Conservation (phyloP, 805 yeast species). For the Isabelozyma rhagii region DNA sequence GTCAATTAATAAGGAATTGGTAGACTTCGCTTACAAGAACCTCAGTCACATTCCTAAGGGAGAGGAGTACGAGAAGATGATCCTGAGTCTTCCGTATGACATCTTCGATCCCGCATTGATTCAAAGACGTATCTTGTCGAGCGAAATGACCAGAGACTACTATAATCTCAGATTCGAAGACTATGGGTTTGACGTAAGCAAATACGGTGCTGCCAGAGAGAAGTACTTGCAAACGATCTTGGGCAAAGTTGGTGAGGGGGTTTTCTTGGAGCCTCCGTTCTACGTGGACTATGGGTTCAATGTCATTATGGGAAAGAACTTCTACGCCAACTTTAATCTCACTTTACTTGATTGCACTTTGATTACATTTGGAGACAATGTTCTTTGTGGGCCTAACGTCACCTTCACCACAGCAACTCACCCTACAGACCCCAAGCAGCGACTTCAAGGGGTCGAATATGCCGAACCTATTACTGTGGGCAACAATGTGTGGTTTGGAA, state of each 20-base stretch:
- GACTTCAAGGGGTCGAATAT: slow-evolving; percentile 47
- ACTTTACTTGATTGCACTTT: slow-evolving; percentile 58
- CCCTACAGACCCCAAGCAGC: slow-evolving; percentile 47
- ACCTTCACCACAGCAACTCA: slow-evolving; percentile 63
- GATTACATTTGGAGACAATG: slow-evolving; percentile 58
- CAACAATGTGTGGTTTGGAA: slow-evolving; percentile 67
- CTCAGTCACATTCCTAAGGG: slow-evolving; percentile 30
- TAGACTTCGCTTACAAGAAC: slow-evolving; percentile 33
- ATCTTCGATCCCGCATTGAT: slow-evolving; percentile 24
- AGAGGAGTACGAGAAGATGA: slow-evolving; percentile 54
- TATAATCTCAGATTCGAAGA: slow-evolving; percentile 29
- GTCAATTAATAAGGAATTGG: slow-evolving; percentile 22
- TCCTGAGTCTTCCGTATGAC: slow-evolving; percentile 48
- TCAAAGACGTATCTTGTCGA: slow-evolving; percentile 24
- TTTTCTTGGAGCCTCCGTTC: slow-evolving; percentile 56
- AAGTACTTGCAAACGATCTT: slow-evolving; percentile 38
- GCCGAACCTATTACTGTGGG: slow-evolving; percentile 60
- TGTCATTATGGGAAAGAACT: slow-evolving; percentile 50
- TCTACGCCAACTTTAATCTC: slow-evolving; percentile 58
- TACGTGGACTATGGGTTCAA: slow-evolving; percentile 68
- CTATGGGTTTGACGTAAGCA: slow-evolving; percentile 21
- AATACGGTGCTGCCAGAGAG: slow-evolving; percentile 32
- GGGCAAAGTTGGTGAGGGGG: slow-evolving; percentile 44
- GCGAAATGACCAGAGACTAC: slow-evolving; percentile 35
- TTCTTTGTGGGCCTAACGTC: slow-evolving; percentile 62